Evolutionary conservation across 306 rosid genomes (phyloP).

Genomic region (Lathyrus sativus): DNA sequence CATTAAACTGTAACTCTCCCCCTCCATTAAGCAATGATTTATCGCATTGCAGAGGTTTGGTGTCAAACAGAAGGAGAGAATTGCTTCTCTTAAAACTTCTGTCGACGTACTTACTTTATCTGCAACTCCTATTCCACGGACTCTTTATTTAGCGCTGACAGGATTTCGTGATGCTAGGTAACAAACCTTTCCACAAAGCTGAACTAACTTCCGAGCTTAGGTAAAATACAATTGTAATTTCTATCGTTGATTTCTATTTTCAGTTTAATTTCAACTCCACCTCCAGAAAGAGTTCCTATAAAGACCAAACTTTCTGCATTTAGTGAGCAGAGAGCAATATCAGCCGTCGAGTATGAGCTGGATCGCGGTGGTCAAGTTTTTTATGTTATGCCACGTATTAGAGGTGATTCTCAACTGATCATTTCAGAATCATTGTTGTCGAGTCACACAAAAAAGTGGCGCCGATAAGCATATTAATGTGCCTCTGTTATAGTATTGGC

Average conservation of each 20-base stretch:
- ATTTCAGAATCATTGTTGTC: slow-evolving; percentile 26
- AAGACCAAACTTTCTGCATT: slow-evolving; percentile 81
- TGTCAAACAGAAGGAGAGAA: slow-evolving; percentile 94
- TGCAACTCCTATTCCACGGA: slow-evolving; percentile 95
- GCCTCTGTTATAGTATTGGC: slow-evolving; percentile 32
- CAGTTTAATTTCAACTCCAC: slow-evolving; percentile 97
- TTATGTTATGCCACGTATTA: slow-evolving; percentile 90
- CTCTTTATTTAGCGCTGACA: slow-evolving; percentile 93
- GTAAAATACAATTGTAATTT: slow-evolving; percentile 28
- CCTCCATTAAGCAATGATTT: slow-evolving; percentile 30
- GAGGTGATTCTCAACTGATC: slow-evolving; percentile 56
- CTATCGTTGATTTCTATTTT: slow-evolving; percentile 37
- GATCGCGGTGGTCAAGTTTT: slow-evolving; percentile 93
- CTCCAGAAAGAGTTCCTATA: slow-evolving; percentile 96
- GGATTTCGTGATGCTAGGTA: slow-evolving; percentile 99
- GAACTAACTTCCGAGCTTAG: slow-evolving; percentile 30
- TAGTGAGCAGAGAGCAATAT: slow-evolving; percentile 67
- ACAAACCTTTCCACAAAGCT: slow-evolving; percentile 31
- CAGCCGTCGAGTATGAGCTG: slow-evolving; percentile 80
- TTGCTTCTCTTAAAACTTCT: slow-evolving; percentile 92
- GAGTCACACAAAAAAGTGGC: neutral
- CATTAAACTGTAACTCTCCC: slow-evolving; percentile 24
- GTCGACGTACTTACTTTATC: slow-evolving; percentile 93
- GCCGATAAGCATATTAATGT: slow-evolving; percentile 22
- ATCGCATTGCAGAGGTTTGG: slow-evolving; percentile 81